Conservation (phyloP, 2,329 filamentous ascomycete species). For the Microcyclosporella mali region DNA sequence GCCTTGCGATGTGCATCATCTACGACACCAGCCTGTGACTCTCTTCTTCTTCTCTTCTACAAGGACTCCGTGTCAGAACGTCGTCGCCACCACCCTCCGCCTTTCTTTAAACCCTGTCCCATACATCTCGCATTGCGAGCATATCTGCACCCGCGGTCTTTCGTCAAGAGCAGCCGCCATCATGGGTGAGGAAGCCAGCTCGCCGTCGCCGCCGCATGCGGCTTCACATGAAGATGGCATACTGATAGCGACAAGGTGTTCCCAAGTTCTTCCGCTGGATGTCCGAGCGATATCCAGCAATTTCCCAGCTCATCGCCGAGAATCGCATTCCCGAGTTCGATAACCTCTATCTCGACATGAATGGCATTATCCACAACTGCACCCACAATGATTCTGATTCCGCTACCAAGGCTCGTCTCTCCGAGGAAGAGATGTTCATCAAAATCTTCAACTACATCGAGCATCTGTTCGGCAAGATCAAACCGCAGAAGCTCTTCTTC, state of each 20-base stretch:
- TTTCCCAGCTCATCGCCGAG: slow-evolving; percentile 96
- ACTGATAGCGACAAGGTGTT: slow-evolving; percentile 55
- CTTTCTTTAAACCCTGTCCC: slow-evolving; percentile 5
- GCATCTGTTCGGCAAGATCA: slow-evolving; percentile 97
- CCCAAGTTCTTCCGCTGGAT: slow-evolving; percentile 98
- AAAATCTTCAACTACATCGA: slow-evolving; percentile 99
- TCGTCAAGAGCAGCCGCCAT: slow-evolving; percentile 29
- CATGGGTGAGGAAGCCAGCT: slow-evolving; percentile 35
- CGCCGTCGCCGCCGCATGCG: neutral
- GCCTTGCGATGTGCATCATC: no score
- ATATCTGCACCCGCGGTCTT: slow-evolving; percentile 11
- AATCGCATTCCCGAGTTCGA: slow-evolving; percentile 99
- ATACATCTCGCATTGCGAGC: slow-evolving; percentile 7
- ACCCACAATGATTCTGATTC: slow-evolving; percentile 95
- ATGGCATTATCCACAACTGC: slow-evolving; percentile 99
- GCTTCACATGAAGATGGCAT: slow-evolving; percentile 4
- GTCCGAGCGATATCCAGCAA: slow-evolving; percentile 96
- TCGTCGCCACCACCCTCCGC: slow-evolving; percentile 7
- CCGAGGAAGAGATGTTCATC: slow-evolving; percentile 99
- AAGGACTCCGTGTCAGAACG: slow-evolving; percentile 35
- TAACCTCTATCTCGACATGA: slow-evolving; percentile 96
- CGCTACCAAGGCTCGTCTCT: slow-evolving; percentile 84
- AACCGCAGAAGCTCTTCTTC: slow-evolving; percentile 96
- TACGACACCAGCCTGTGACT: neutral
- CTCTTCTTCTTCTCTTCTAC: slow-evolving; percentile 23